phyloP scores from a whole-genome alignment of 2,329 filamentous ascomycete species.

The Pseudocercospora vitis region DNA sequence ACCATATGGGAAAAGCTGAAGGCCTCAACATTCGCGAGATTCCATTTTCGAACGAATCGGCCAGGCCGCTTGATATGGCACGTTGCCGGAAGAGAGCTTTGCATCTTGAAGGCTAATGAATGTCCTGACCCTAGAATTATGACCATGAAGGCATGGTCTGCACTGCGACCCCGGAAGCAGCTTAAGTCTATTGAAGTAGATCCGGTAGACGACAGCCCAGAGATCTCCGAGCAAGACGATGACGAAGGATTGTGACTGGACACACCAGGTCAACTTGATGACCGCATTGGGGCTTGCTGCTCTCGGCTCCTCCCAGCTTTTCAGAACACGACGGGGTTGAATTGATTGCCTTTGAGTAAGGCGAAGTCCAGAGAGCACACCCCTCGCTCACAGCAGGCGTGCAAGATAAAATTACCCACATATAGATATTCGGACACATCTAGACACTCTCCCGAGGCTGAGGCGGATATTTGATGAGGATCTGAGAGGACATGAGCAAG shows the following conservation, averaged over 20 bases:
- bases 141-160: conserved; percentile 27
- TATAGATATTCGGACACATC: background rate
- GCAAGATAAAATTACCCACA: conserved; percentile 4
- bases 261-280: too few species aligned
- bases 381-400: background rate
- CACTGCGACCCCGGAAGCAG: conserved; percentile 19
- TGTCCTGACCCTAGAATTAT: conserved; percentile 19
- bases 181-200: background rate
- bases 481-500: background rate
- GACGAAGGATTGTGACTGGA: too few species aligned
- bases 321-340: too few species aligned
- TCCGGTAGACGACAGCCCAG: too few species aligned
- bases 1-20: conserved; percentile 48
- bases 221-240: too few species aligned
- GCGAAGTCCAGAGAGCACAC: too few species aligned
- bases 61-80: conserved; percentile 38
- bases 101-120: conserved; percentile 38
- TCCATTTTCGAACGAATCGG: conserved; percentile 23
- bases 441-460: background rate
- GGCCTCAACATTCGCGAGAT: conserved; percentile 45
- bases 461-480: background rate
- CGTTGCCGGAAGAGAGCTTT: conserved; percentile 45
- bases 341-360: too few species aligned
- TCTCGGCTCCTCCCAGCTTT: too few species aligned
- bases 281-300: too few species aligned